These are phyloP conservation scores for Leucocoprinus leucothites DNA, from an alignment of 768 basidiomycete genomes.

Conservation along the genomic window DNA sequence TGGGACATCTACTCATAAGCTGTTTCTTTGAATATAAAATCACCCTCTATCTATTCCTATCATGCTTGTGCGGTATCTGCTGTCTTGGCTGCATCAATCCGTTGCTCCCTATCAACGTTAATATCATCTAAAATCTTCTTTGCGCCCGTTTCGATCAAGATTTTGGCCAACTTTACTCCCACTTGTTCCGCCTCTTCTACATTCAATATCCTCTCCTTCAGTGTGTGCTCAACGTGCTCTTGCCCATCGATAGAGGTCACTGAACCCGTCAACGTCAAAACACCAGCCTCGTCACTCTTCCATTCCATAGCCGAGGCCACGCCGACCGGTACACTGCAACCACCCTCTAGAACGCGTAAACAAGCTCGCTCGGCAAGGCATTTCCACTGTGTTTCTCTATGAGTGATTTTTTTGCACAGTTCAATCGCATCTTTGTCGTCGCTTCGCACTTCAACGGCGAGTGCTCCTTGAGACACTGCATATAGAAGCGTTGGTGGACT, in stretches of 20 bases:
- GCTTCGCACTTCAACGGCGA: slow-evolving; percentile 80
- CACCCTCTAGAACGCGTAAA: slow-evolving; percentile 89
- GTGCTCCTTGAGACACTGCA: slow-evolving; percentile 93
- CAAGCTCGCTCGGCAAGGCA: slow-evolving; percentile 86
- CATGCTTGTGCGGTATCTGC: slow-evolving; percentile 21
- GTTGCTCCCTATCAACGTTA: slow-evolving; percentile 55
- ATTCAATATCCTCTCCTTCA: slow-evolving; percentile 48
- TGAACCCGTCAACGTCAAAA: slow-evolving; percentile 69
- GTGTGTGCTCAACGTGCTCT: slow-evolving; percentile 64
- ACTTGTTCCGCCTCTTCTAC: slow-evolving; percentile 62
- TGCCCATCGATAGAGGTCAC: slow-evolving; percentile 82
- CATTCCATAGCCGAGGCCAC: slow-evolving; percentile 52
- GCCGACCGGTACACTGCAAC: slow-evolving; percentile 96
- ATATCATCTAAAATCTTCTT: slow-evolving; percentile 81
- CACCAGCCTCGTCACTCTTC: slow-evolving; percentile 13
- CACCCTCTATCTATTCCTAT: neutral
- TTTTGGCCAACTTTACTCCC: slow-evolving; percentile 63
- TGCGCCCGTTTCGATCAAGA: slow-evolving; percentile 69
- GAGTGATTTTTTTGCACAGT: slow-evolving; percentile 66
- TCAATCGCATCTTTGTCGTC: slow-evolving; percentile 59
- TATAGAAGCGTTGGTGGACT: slow-evolving; percentile 73
- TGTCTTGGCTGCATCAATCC: slow-evolving; percentile 39
- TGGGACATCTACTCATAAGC: slow-evolving; percentile 21
- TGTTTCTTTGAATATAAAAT: neutral
- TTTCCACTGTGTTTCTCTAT: slow-evolving; percentile 73